Base-by-base conservation (phyloP, 441 rosid species). In the Rhodomyrtus psidioides region DNA sequence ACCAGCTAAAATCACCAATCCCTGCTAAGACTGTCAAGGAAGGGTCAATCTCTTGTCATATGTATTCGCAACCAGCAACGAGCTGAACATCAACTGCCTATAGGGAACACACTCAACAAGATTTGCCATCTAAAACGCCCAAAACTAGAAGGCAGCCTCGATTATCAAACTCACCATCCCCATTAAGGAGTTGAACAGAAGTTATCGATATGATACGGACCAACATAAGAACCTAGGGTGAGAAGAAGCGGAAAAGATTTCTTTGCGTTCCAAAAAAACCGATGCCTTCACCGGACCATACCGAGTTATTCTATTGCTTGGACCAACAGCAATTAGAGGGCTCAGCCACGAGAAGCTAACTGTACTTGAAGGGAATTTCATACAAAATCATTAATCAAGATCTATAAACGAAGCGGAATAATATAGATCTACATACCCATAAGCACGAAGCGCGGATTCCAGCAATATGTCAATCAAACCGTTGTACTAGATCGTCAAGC, bases 341-440 rank as follows among this genome's bases (percentile, higher is more conserved):
- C 91, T 91, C 92, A 96, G 87, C 99, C 96, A 95, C 60, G 97
- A 93, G 93, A 97, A 95, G 57, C 94, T 92, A 75, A 94, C 87
- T 70, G 89, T 76, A 83, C 94, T 92, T n/a, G n/a, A n/a, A n/a
- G n/a, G n/a, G n/a, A n/a, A n/a, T n/a, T n/a, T n/a, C n/a, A n/a
- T n/a, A n/a, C n/a, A n/a, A n/a, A n/a, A n/a, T n/a, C n/a, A n/a
- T n/a, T n/a, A n/a, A n/a, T n/a, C n/a, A n/a, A n/a, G n/a, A n/a
- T n/a, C n/a, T n/a, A n/a, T n/a, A n/a, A n/a, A n/a, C n/a, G n/a
- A n/a, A n/a, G n/a, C n/a, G n/a, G n/a, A n/a, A n/a, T n/a, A n/a
- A n/a, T n/a, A n/a, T n/a, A n/a, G n/a, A n/a, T n/a, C n/a, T n/a
- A n/a, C n/a, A n/a, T n/a, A n/a, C n/a, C n/a, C n/a, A n/a, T n/a